Percentiles rank a stretch among this genome's conserved stretches.
Conservation (phyloP, 106 monocot genomes). For the Allium fistulosum region DNA sequence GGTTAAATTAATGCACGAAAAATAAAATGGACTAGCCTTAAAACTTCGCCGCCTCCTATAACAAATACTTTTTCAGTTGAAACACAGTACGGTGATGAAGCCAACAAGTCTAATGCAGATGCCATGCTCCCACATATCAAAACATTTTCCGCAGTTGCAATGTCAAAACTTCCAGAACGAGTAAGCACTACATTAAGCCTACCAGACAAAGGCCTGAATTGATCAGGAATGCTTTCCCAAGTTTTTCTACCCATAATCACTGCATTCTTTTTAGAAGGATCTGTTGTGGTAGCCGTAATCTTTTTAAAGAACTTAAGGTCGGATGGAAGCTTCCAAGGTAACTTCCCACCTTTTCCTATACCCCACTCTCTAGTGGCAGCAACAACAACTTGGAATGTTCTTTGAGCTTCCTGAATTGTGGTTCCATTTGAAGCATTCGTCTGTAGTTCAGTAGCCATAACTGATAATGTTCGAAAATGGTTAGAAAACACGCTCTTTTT, state of each 20-base stretch:
- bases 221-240: slow-evolving; percentile 82
- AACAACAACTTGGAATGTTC: slow-evolving; percentile 82
- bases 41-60: slow-evolving; percentile 84
- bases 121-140: slow-evolving; percentile 70
- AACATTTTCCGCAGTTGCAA: slow-evolving; percentile 72
- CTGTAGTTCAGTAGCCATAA: slow-evolving; percentile 24
- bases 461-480: slow-evolving; percentile 4
- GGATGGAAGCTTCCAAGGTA: slow-evolving; percentile 83
- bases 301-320: slow-evolving; percentile 91
- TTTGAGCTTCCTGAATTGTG: slow-evolving; percentile 22
- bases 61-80: slow-evolving; percentile 91
- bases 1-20: too few relatives aligned
- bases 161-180: slow-evolving; percentile 81
- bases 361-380: slow-evolving; percentile 81
- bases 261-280: slow-evolving; percentile 88
- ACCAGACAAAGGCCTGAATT: slow-evolving; percentile 64
- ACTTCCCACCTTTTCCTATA: slow-evolving; percentile 78
- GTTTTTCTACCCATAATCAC: slow-evolving; percentile 97
- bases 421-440: slow-evolving; percentile 21
- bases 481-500: neutral
- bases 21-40: slow-evolving; percentile 44
- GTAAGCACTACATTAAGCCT: slow-evolving; percentile 90
- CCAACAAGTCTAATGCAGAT: slow-evolving; percentile 74
- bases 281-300: slow-evolving; percentile 56
- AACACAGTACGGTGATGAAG: slow-evolving; percentile 68